Evolutionary conservation across 345 rosid genomes (phyloP), one percentile per base, ranked within the genome.

Genomic region (Jatropha curcas): DNA sequence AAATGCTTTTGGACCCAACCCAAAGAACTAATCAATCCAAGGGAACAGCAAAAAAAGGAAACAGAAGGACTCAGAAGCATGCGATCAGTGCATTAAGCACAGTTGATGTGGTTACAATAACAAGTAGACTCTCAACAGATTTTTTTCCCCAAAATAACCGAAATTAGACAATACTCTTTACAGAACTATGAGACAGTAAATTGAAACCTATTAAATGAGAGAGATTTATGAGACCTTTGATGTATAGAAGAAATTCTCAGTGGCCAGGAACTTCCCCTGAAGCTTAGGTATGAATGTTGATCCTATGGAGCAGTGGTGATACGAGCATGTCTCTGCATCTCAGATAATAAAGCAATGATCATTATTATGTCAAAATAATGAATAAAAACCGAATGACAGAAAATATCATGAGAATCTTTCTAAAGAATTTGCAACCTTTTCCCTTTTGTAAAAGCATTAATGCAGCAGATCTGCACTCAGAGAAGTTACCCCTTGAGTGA

Each of bases 161-260:
- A 22, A 46, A 37, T 68, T 72, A 43, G 37, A 68, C 16, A 37
- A 59, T 31, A 39, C 33, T 6, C 48, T 5, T 19, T n/a, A n/a
- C n/a, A 28, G 45, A 28, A 70, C 61, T 41, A 66, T 7, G 50
- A 27, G 58, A 61, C 0, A n/a, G n/a, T n/a, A n/a, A n/a, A n/a
- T n/a, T 24, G 60, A 37, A 51, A 56, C 25, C 45, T 2, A 33
- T 41, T 22, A 35, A 59, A 31, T 57, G n/a, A 19, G 58, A 28
- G 22, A 53, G 39, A 55, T 7, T 41, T 19, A 28, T 22, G 24
- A 59, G 39, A 94, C 98, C 95, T 90, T 90, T 24, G 96, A 89
- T 33, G 98, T 94, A 74, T 94, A 65, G 85, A 87, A 89, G 80
- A 94, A 90, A 73, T 92, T 92, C 79, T 89, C 97, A 3, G 92